A percentile compares a stretch with the other conserved stretches of the same genome.
These are phyloP conservation scores for Ogataea zsoltii DNA, from an alignment of 805 yeast species.

Conservation along the genomic window DNA sequence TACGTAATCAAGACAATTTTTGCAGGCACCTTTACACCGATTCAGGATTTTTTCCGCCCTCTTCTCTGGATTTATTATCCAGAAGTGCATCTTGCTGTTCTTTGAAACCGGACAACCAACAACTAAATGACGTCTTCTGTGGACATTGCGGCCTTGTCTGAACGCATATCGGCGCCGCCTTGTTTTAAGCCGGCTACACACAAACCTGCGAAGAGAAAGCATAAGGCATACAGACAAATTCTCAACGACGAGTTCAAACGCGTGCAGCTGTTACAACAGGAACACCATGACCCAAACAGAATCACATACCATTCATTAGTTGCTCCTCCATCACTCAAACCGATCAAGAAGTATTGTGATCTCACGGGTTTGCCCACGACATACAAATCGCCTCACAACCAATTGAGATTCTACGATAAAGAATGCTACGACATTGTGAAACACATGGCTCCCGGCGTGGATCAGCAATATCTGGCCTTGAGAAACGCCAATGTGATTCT, in stretches of 20 bases:
- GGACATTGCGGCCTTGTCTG: slow-evolving; percentile 33
- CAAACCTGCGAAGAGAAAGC: slow-evolving; percentile 57
- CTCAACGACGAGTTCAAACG: slow-evolving; percentile 78
- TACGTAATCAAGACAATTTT: slow-evolving; percentile 1
- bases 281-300: slow-evolving; percentile 38
- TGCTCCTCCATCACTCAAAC: slow-evolving; percentile 87
- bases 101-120: too few species aligned
- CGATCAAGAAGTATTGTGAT: slow-evolving; percentile 85
- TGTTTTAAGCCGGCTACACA: slow-evolving; percentile 60
- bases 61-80: too few species aligned
- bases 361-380: slow-evolving; percentile 83
- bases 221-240: slow-evolving; percentile 73
- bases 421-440: slow-evolving; percentile 80
- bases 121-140: not conserved
- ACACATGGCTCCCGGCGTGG: slow-evolving; percentile 85
- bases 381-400: slow-evolving; percentile 74
- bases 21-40: too few species aligned
- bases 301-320: slow-evolving; percentile 70
- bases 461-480: slow-evolving; percentile 85
- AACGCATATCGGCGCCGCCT: slow-evolving; percentile 43
- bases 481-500: slow-evolving; percentile 87
- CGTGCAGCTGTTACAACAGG: slow-evolving; percentile 41
- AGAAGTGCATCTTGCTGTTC: too few species aligned
- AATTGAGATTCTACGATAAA: slow-evolving; percentile 74
- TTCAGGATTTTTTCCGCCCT: too few species aligned